Base-by-base conservation (phyloP, 2,329 filamentous ascomycete genomes). In the Sporothrix euskadiensis region DNA sequence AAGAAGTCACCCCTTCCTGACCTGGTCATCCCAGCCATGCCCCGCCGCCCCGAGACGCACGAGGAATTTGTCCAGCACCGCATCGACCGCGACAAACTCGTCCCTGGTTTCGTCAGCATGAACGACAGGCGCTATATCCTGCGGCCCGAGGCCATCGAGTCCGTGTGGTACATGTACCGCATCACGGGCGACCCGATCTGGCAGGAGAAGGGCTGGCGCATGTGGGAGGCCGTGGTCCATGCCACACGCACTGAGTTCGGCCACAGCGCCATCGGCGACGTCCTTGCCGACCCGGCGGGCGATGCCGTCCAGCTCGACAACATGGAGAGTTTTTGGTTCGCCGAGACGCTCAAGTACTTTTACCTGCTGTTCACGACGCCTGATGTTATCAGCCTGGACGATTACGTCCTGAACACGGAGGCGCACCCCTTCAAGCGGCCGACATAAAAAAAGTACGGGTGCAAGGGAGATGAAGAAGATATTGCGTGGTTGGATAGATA, bases 321-420 rank as follows among this genome's bases (percentile, higher is more conserved):
- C 77, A 94, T 95, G 92, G 92, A 97, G 83, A 94, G 92, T 79
- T 97, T 97, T 81, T 97, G 94, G 93, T 85, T 94, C 75, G 92
- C 92, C 3, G 94, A 97, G 85, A 97, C 94, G 56, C 84, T 97
- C 77, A 98, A 97, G 84, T 97, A 97, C 80, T 97, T 96, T 77
- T 97, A 94, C 80, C 81, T 97, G 73, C 85, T 97, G 69, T 97
- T 92, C 80, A 89, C 89, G 30, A 82, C 90, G 73, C 90, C 91
- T 0, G 84, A 86, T 69, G 82, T 91, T n/a, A 83, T 92, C 56
- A 91, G 87, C 78, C 82, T 92, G 73, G 90, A 92, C 79, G 88
- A 91, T 71, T 91, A 87, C 85, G 89, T 92, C 65, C 82, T 91
- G 75, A 90, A 90, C 78, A 90, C 88, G 0, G 88, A 90, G 81